These are phyloP conservation scores for Russula ochroleuca DNA, from an alignment of 768 basidiomycete species.

Conservation along the genomic window DNA sequence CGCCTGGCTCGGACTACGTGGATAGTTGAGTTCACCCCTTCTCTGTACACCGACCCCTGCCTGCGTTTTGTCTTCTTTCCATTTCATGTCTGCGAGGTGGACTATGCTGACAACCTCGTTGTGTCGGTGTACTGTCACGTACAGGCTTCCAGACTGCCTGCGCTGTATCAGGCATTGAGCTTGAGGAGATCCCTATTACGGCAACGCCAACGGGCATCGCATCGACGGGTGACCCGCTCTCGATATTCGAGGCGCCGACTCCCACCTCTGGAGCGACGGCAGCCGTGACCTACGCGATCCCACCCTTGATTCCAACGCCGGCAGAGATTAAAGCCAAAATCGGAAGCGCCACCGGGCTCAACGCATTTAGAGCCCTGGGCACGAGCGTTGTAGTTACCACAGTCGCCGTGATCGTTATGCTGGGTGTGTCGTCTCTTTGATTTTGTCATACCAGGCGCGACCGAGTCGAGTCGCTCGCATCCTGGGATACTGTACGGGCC, in stretches of 20 bases:
- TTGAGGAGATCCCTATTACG: neutral
- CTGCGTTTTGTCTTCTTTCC: neutral
- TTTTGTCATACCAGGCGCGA: neutral
- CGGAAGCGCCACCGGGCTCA: neutral
- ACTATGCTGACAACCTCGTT: neutral
- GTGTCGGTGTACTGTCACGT: neutral
- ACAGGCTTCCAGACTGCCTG: neutral
- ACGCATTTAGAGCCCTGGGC: neutral
- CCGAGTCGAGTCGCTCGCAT: neutral
- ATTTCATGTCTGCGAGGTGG: neutral
- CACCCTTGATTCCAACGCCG: neutral
- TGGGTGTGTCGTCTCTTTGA: neutral
- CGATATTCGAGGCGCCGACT: neutral
- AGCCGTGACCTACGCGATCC: neutral
- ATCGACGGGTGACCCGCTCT: constrained; percentile 6
- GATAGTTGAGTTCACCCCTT: neutral
- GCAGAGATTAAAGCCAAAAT: neutral
- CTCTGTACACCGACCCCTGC: neutral
- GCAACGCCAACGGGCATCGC: constrained; percentile 5
- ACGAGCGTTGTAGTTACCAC: neutral
- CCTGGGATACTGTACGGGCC: neutral
- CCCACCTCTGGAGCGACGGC: constrained; percentile 1
- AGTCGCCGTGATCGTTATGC: neutral
- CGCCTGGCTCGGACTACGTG: neutral
- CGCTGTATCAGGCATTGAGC: neutral